A percentile compares a stretch with the other conserved stretches of the same genome.
Conservation (phyloP, 192 early-diverging fungal genomes). For the Rhizophagus clarus region DNA sequence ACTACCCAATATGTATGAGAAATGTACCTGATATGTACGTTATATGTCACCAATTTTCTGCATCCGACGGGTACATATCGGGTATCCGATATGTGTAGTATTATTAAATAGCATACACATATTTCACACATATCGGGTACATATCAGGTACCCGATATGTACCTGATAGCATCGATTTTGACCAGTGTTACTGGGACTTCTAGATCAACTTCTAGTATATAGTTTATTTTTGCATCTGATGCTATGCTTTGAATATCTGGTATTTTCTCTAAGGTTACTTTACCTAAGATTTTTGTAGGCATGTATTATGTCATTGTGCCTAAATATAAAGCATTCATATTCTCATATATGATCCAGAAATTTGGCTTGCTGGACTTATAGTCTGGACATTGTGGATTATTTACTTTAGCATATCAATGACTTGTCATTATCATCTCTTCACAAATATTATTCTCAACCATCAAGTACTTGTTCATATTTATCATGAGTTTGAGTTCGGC, state of each 20-base stretch:
- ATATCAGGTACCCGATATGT: too few species aligned
- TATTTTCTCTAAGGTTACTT: too few species aligned
- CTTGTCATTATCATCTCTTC: conserved; percentile 14
- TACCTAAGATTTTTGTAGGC: conserved; percentile 24
- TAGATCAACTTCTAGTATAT: conserved; percentile 17
- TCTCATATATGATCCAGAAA: too few species aligned
- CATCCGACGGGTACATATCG: too few species aligned
- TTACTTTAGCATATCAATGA: conserved; percentile 22
- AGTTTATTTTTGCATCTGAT: conserved; percentile 15
- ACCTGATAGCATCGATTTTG: too few species aligned
- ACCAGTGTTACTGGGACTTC: conserved; percentile 19
- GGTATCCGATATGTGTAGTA: too few species aligned
- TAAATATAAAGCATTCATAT: conserved; percentile 33
- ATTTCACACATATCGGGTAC: too few species aligned
- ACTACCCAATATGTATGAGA: too few species aligned
- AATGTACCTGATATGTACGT: too few species aligned
- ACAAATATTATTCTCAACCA: conserved; percentile 7
- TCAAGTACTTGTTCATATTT: conserved; percentile 19
- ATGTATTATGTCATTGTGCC: conserved; percentile 25
- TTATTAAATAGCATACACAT: too few species aligned
- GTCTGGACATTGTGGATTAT: conserved; percentile 23
- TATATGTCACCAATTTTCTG: too few species aligned
- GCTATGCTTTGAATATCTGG: conserved; percentile 16
- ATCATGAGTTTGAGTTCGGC: conserved; percentile 20
- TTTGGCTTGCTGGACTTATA: conserved; percentile 12